Conservation (phyloP, 2,329 filamentous ascomycete species). For the Grosmannia serpens region DNA sequence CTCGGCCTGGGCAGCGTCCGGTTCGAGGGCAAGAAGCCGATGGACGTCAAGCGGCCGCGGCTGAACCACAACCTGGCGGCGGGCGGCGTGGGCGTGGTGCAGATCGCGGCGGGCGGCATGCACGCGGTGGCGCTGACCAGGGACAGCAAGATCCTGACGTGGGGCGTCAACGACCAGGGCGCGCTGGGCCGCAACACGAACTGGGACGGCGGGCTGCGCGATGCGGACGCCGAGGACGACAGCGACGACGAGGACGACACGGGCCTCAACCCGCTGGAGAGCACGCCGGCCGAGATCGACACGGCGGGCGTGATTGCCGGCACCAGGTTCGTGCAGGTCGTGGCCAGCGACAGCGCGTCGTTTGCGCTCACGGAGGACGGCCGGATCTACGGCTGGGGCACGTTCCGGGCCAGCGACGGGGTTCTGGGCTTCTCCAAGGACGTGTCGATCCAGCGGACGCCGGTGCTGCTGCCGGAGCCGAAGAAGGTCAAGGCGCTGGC, state of each 20-base stretch:
- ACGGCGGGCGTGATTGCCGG: conserved; percentile 25
- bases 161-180: conserved; percentile 81
- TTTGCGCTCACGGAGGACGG: conserved; percentile 68
- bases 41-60: conserved; percentile 66
- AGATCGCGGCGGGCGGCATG: conserved; percentile 72
- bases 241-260: conserved; percentile 19
- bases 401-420: conserved; percentile 52
- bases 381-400: conserved; percentile 73
- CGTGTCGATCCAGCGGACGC: conserved; percentile 31
- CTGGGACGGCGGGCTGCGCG: conserved; percentile 46
- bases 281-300: conserved; percentile 46
- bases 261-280: conserved; percentile 51
- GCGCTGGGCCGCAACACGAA: conserved; percentile 65
- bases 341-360: conserved; percentile 61
- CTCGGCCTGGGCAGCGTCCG: conserved; percentile 65
- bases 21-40: conserved; percentile 44
- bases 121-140: conserved; percentile 65
- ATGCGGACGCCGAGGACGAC: conserved; percentile 38
- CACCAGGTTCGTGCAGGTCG: conserved; percentile 43
- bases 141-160: conserved; percentile 72
- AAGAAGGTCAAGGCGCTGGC: conserved; percentile 55
- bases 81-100: conserved; percentile 53
- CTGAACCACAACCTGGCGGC: conserved; percentile 49
- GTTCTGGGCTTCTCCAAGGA: conserved; percentile 26
- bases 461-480: conserved; percentile 46